These are phyloP conservation scores for Perilla frutescens DNA, from an alignment of 257 asterid species.

Conservation along the genomic window DNA sequence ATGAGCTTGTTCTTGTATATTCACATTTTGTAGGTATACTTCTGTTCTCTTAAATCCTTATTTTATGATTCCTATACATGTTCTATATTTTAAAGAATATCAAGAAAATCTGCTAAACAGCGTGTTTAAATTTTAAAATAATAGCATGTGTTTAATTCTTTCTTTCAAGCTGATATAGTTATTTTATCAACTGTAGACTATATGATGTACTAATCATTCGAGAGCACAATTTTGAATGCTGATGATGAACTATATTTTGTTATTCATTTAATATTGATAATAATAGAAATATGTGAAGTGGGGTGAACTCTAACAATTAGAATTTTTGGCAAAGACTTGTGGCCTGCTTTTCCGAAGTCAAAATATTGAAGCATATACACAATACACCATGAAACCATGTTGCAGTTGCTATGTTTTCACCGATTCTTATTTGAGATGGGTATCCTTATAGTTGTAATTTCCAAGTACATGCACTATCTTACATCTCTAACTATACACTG, in stretches of 20 bases:
- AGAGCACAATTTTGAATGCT: neutral
- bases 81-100: slow-evolving; percentile 1
- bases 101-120: neutral
- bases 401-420: neutral
- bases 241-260: neutral
- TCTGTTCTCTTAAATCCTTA: neutral
- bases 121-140: neutral
- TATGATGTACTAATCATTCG: too few species aligned
- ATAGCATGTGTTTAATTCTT: neutral
- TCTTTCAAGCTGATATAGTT: neutral
- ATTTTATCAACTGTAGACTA: neutral
- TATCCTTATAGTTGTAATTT: neutral
- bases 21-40: too few species aligned
- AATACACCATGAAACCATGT: neutral
- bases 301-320: neutral
- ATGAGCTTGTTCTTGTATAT: too few species aligned
- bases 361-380: neutral
- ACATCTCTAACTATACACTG: neutral
- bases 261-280: neutral
- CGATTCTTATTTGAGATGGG: neutral
- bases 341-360: neutral
- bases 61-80: neutral
- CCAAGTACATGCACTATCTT: neutral
- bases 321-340: neutral
- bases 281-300: neutral